Percentiles rank a stretch among this genome's conserved stretches.
These are phyloP conservation scores for Aspergillus texensis DNA, from an alignment of 2,329 filamentous ascomycete genomes.

Conservation along the genomic window DNA sequence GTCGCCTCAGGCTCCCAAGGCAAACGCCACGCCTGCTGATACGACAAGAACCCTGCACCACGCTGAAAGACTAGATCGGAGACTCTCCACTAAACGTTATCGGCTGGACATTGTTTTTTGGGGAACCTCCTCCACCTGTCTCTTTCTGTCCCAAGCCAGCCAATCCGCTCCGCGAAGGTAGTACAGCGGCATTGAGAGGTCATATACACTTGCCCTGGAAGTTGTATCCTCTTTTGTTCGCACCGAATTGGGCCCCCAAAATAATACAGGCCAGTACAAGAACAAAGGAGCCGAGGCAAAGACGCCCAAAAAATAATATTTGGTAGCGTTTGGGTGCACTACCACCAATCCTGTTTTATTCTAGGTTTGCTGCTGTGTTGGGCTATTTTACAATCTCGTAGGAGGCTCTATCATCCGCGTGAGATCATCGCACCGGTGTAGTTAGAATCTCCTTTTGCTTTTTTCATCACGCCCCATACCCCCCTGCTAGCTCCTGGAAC, in stretches of 20 bases:
- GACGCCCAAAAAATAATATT: neutral
- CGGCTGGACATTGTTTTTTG: conserved; percentile 17
- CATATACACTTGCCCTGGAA: conserved; percentile 10
- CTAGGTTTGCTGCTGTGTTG: conserved; percentile 9
- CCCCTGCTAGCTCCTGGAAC: conserved; percentile 11
- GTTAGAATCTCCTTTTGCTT: conserved; percentile 11
- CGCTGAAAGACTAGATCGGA: conserved; percentile 21
- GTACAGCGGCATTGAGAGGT: conserved; percentile 16
- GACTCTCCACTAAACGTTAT: conserved; percentile 26
- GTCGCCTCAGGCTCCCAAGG: conserved; percentile 18
- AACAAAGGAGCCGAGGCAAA: conserved; percentile 1
- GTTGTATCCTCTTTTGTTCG: conserved; percentile 9
- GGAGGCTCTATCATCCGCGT: conserved; percentile 14
- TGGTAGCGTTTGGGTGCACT: neutral
- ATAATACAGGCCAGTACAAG: conserved; percentile 9
- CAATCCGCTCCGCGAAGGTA: conserved; percentile 12
- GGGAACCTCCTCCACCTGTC: conserved; percentile 12
- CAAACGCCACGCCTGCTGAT: conserved; percentile 24
- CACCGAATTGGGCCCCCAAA: conserved; percentile 17
- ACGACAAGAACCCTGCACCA: conserved; percentile 26
- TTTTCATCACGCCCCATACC: neutral
- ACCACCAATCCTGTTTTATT: conserved; percentile 6
- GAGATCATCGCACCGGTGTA: conserved; percentile 17
- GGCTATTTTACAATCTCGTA: conserved; percentile 13
- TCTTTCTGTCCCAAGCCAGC: conserved; percentile 9